Evolutionary conservation across 2,329 filamentous ascomycete genomes (phyloP).

Genomic region (Chlorencoelia australis): DNA sequence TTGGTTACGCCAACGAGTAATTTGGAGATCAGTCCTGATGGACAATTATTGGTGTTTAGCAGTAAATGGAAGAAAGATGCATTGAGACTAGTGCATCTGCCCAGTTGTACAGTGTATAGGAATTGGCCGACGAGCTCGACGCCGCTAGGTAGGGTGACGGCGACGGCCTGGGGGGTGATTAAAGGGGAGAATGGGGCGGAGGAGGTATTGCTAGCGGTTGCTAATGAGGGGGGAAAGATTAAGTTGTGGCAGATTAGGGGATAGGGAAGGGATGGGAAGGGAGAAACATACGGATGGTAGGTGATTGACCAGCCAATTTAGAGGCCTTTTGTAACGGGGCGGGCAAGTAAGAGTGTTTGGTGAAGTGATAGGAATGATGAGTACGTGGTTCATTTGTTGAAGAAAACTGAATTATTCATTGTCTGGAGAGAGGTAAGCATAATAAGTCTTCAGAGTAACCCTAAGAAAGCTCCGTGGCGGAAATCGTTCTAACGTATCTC

Average conservation of each 20-base stretch:
- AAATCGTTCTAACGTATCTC: too few species aligned
- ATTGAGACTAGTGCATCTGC: conserved; percentile 76
- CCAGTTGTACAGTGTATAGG: conserved; percentile 84
- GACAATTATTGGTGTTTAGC: conserved; percentile 78
- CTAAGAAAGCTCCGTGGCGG: too few species aligned
- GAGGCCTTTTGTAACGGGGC: too few species aligned
- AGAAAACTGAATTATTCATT: too few species aligned
- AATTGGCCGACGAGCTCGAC: conserved; percentile 96
- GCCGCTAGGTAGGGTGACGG: conserved; percentile 72
- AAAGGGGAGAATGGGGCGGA: conserved; percentile 33
- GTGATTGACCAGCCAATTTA: too few species aligned
- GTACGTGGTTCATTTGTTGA: too few species aligned
- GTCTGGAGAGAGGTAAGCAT: too few species aligned
- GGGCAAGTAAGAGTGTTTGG: too few species aligned
- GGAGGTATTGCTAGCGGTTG: conserved; percentile 71
- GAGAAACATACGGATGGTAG: too few species aligned
- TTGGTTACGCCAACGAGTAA: conserved; percentile 77
- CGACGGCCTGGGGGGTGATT: conserved; percentile 64
- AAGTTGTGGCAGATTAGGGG: conserved; percentile 79
- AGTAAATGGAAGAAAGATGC: conserved; percentile 85
- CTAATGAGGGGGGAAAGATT: conserved; percentile 81
- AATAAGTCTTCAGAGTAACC: too few species aligned
- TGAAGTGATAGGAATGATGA: too few species aligned
- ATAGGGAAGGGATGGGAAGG: too few species aligned
- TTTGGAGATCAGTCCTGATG: conserved; percentile 75